Percentiles rank a stretch among this genome's conserved stretches.
Evolutionary conservation across 306 rosid species (phyloP).

Genomic region (Sphenostylis stenocarpa): DNA sequence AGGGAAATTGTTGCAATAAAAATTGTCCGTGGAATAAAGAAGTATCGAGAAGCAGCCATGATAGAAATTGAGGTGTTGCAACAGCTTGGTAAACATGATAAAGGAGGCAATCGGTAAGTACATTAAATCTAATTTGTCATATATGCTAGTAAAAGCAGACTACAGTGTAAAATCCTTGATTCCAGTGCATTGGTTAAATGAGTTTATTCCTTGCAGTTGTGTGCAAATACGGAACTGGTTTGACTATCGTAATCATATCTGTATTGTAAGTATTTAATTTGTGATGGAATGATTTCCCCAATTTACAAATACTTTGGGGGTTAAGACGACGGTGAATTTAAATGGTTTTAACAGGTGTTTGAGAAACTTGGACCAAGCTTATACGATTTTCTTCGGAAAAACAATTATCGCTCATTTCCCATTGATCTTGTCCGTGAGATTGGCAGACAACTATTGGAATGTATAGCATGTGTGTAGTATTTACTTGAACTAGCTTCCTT

Average conservation of each 20-base stretch:
- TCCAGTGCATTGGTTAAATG: conserved; percentile 65
- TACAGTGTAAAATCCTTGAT: conserved; percentile 7
- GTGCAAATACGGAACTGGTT: conserved; percentile 99
- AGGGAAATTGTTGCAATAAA: conserved; percentile 94
- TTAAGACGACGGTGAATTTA: conserved; percentile 79
- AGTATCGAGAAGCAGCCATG: conserved; percentile 96
- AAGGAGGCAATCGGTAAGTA: conserved; percentile 88
- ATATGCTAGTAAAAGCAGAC: neutral
- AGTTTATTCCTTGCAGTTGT: conserved; percentile 99
- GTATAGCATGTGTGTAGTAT: conserved; percentile 99
- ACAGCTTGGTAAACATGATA: conserved; percentile 87
- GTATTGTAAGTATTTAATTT: conserved; percentile 94
- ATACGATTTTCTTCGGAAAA: conserved; percentile 99
- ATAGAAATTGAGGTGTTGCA: conserved; percentile 91
- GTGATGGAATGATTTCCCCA: conserved; percentile 91
- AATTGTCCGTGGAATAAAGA: conserved; percentile 84
- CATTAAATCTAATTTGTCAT: neutral
- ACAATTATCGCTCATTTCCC: conserved; percentile 99
- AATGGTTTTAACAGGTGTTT: conserved; percentile 99
- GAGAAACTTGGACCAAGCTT: conserved; percentile 99
- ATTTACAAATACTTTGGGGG: conserved; percentile 58
- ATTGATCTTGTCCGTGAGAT: conserved; percentile 99
- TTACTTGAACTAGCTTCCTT: conserved; percentile 51
- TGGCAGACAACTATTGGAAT: conserved; percentile 99
- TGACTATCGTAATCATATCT: conserved; percentile 99